phyloP scores from a whole-genome alignment of 2,329 filamentous ascomycete species.

The Whalleya microplaca region DNA sequence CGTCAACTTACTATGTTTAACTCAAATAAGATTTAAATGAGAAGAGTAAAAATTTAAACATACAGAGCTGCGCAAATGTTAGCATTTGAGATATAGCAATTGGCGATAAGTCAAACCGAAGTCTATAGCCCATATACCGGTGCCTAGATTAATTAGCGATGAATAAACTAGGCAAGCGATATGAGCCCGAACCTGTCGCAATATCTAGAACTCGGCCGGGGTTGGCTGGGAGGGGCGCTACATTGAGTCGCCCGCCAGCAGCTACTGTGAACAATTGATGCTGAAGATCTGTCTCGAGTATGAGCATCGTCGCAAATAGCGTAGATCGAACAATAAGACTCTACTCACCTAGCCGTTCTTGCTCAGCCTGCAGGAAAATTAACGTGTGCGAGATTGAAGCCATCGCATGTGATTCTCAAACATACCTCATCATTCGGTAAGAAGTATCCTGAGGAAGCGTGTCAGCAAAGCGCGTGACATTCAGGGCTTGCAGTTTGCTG shows the following conservation, averaged over 20 bases:
- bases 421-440: slow-evolving; percentile 37
- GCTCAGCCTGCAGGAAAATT: slow-evolving; percentile 30
- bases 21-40: too few species aligned
- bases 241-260: slow-evolving; percentile 45
- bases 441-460: slow-evolving; percentile 33
- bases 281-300: slow-evolving; percentile 40
- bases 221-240: slow-evolving; percentile 47
- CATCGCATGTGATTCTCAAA: neutral
- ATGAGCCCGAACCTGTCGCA: slow-evolving; percentile 38
- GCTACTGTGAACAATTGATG: slow-evolving; percentile 45
- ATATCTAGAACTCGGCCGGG: slow-evolving; percentile 51
- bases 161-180: neutral
- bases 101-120: slow-evolving; percentile 37
- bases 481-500: neutral
- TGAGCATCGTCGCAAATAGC: neutral
- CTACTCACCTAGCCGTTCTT: slow-evolving; percentile 35
- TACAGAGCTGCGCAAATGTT: slow-evolving; percentile 36
- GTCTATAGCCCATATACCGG: slow-evolving; percentile 55
- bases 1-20: too few species aligned
- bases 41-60: too few species aligned
- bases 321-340: neutral
- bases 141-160: slow-evolving; percentile 34
- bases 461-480: neutral
- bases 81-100: neutral
- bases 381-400: neutral